These are phyloP conservation scores for Forsythia viridissima DNA, from an alignment of 257 asterid species.

Conservation along the genomic window DNA sequence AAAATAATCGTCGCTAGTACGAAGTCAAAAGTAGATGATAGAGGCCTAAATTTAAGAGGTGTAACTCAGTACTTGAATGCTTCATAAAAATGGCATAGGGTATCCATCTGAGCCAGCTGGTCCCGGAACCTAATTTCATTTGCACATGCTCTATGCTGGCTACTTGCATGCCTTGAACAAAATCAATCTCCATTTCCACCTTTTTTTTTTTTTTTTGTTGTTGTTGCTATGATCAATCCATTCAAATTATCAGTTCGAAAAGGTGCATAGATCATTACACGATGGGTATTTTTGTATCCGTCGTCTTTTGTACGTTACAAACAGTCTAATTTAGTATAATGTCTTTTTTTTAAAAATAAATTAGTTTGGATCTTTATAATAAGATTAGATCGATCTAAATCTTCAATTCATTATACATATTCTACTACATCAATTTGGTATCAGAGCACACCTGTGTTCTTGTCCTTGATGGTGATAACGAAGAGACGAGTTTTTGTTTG, in stretches of 20 bases:
- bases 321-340: neutral
- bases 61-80: neutral
- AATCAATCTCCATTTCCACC: conserved; percentile 22
- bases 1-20: neutral
- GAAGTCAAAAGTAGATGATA: neutral
- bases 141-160: conserved; percentile 58
- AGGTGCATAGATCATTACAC: neutral
- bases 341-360: no score
- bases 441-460: neutral
- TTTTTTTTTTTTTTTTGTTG: conserved; percentile 12
- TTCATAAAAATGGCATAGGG: conserved; percentile 10
- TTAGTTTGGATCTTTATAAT: neutral
- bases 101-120: conserved; percentile 46
- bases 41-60: neutral
- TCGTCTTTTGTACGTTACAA: neutral
- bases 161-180: conserved; percentile 21
- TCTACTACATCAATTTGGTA: no score
- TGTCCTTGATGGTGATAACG: neutral
- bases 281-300: neutral
- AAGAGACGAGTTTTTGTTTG: neutral
- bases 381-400: neutral
- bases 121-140: conserved; percentile 40
- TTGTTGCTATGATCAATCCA: neutral
- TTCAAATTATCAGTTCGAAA: neutral
- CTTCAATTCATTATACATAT: neutral